Percentiles rank a stretch among this genome's conserved stretches.
phyloP scores from a whole-genome alignment of 192 early-diverging fungal genomes.

The Dispira simplex region DNA sequence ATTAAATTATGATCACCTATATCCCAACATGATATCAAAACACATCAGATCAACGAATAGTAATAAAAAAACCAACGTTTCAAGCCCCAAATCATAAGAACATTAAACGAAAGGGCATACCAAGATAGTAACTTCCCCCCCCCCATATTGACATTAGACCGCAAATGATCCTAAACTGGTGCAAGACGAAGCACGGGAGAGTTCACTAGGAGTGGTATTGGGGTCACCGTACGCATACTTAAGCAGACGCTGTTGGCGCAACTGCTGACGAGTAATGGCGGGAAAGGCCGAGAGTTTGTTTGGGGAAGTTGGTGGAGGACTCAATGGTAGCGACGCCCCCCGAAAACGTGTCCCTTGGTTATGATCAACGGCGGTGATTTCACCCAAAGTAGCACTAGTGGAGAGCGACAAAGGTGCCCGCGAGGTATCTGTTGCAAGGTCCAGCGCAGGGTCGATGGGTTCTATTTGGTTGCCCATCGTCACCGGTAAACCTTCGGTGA shows the following conservation, averaged over 20 bases:
- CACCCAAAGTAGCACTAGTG: too few relatives aligned
- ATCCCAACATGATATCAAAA: too few relatives aligned
- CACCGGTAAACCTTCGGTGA: neutral
- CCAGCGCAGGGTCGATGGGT: neutral
- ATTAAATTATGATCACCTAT: too few relatives aligned
- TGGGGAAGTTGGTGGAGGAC: neutral
- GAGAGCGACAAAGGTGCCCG: neutral
- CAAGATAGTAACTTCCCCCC: constrained; percentile 14
- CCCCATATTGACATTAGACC: neutral
- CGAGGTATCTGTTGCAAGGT: neutral
- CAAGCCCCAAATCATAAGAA: neutral
- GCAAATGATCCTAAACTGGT: constrained; percentile 2
- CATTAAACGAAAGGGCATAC: too few relatives aligned
- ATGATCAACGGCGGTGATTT: neutral
- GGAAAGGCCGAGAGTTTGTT: constrained; percentile 5
- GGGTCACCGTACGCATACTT: neutral
- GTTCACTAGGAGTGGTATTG: neutral
- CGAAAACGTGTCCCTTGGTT: neutral
- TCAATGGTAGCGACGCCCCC: neutral
- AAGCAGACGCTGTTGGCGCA: neutral
- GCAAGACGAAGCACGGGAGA: neutral
- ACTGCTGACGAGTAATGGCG: neutral
- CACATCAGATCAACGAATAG: too few relatives aligned
- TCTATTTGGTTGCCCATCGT: neutral
- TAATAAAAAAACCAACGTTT: too few relatives aligned